These are phyloP conservation scores for Eutrema heterophyllum DNA, from an alignment of 345 rosid genomes.

Conservation along the genomic window DNA sequence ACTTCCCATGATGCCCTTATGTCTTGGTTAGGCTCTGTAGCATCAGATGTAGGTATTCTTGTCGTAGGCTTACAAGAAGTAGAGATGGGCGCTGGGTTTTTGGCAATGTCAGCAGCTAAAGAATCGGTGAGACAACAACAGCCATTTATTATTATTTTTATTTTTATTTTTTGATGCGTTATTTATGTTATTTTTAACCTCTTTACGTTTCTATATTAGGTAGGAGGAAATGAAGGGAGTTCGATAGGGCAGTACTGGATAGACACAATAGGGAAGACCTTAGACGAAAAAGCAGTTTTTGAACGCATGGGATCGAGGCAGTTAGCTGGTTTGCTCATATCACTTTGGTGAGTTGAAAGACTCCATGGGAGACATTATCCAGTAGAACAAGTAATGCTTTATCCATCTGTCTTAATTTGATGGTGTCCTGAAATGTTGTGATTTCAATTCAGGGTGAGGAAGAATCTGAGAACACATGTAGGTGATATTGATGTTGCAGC, in stretches of 20 bases:
- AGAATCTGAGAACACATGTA: slow-evolving; percentile 78
- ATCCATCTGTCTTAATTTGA: background rate
- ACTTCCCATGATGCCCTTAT: slow-evolving; percentile 76
- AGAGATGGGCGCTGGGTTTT: slow-evolving; percentile 99
- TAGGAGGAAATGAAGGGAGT: slow-evolving; percentile 99
- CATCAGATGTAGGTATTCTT: slow-evolving; percentile 86
- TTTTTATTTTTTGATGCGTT: background rate
- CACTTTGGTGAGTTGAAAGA: slow-evolving; percentile 68
- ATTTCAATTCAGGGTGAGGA: slow-evolving; percentile 69
- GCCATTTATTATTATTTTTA: too few relatives aligned
- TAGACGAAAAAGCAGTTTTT: slow-evolving; percentile 72
- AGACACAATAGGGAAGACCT: slow-evolving; percentile 82
- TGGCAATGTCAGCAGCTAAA: slow-evolving; percentile 99
- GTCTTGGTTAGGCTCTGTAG: slow-evolving; percentile 84
- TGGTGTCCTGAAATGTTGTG: background rate
- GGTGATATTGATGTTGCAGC: slow-evolving; percentile 98
- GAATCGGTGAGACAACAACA: slow-evolving; percentile 69
- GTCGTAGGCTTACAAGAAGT: slow-evolving; percentile 97
- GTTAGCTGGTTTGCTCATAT: slow-evolving; percentile 88
- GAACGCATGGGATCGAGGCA: slow-evolving; percentile 99
- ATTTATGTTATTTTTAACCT: slow-evolving; percentile 2
- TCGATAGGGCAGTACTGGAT: slow-evolving; percentile 91
- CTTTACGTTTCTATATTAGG: slow-evolving; percentile 47
- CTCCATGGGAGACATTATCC: background rate
- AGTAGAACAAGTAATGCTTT: background rate